phyloP scores from a whole-genome alignment of 805 yeast genomes.

The Lachancea quebecensis region DNA sequence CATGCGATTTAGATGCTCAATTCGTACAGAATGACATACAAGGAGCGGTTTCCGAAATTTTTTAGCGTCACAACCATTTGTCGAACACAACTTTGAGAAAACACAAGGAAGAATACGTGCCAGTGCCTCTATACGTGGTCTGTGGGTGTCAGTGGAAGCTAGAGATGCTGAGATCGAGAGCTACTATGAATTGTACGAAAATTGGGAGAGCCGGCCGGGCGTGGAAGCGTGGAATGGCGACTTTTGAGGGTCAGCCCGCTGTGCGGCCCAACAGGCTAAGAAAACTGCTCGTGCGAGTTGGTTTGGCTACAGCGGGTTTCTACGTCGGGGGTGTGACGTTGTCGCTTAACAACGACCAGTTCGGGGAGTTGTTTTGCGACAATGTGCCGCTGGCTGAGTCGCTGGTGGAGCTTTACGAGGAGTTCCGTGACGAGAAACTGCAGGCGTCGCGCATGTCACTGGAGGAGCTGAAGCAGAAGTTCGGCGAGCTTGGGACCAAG shows the following conservation, averaged over 20 bases:
- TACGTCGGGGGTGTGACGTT: slow-evolving; percentile 58
- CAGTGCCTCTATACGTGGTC: not conserved
- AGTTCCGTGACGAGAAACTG: slow-evolving; percentile 18
- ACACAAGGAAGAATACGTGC: not conserved
- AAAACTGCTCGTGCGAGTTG: slow-evolving; percentile 27
- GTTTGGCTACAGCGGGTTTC: slow-evolving; percentile 32
- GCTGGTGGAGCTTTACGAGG: slow-evolving; percentile 45
- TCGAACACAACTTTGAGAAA: not conserved
- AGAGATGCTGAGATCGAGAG: slow-evolving; percentile 6
- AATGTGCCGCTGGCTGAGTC: slow-evolving; percentile 59
- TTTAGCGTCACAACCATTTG: not conserved
- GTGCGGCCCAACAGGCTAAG: slow-evolving; percentile 23
- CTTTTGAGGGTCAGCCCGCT: slow-evolving; percentile 9
- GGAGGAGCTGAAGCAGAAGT: slow-evolving; percentile 21
- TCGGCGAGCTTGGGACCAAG: slow-evolving; percentile 16
- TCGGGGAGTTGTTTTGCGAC: slow-evolving; percentile 56
- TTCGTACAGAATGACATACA: not conserved
- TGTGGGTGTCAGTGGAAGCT: not conserved
- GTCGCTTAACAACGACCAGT: slow-evolving; percentile 48
- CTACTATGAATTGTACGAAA: not conserved
- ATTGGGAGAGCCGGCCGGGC: not conserved
- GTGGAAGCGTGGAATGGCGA: slow-evolving; percentile 6
- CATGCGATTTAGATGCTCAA: not conserved
- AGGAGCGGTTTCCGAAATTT: not conserved
- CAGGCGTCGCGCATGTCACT: slow-evolving; percentile 16